Percentiles rank a stretch among this genome's conserved stretches.
Conservation (phyloP, 139 green algal genomes). For the Chlamydomonas asymmetrica region DNA sequence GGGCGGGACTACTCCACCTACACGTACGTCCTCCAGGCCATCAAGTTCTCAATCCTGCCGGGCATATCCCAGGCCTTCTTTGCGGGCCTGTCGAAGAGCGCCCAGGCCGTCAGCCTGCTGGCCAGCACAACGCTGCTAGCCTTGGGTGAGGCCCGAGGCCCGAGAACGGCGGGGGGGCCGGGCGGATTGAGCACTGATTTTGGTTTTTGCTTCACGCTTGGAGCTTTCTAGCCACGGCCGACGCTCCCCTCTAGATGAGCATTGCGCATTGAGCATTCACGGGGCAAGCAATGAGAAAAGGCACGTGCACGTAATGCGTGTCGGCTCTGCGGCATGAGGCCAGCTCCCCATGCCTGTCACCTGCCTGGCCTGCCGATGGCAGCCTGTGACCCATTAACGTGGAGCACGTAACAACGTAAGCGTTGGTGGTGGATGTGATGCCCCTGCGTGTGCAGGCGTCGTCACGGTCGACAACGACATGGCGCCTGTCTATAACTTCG, state of each 20-base stretch:
- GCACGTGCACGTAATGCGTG: not conserved
- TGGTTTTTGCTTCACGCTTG: too few species aligned
- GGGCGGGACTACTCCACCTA: constrained; percentile 23
- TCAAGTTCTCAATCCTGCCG: not conserved
- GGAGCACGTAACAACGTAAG: not conserved
- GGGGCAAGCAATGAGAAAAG: not conserved
- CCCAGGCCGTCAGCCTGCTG: not conserved
- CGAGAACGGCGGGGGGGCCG: too few species aligned
- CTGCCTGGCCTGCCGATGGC: not conserved
- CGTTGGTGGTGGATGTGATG: not conserved
- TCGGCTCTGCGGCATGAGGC: not conserved
- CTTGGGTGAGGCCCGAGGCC: not conserved
- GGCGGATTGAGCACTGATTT: not conserved
- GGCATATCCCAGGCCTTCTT: not conserved
- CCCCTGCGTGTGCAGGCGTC: not conserved
- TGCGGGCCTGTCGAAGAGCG: not conserved
- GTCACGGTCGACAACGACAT: not conserved
- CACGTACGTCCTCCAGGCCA: not conserved
- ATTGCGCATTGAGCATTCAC: too few species aligned
- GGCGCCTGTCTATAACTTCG: constrained; percentile 20
- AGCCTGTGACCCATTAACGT: not conserved
- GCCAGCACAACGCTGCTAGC: not conserved
- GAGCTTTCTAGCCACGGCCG: too few species aligned
- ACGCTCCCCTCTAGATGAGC: too few species aligned
- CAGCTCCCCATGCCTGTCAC: not conserved